Evolutionary conservation across 495 filamentous ascomycete genomes (phyloP), one percentile per base, ranked within the genome.

Genomic region (Hypoxylon trugodes): DNA sequence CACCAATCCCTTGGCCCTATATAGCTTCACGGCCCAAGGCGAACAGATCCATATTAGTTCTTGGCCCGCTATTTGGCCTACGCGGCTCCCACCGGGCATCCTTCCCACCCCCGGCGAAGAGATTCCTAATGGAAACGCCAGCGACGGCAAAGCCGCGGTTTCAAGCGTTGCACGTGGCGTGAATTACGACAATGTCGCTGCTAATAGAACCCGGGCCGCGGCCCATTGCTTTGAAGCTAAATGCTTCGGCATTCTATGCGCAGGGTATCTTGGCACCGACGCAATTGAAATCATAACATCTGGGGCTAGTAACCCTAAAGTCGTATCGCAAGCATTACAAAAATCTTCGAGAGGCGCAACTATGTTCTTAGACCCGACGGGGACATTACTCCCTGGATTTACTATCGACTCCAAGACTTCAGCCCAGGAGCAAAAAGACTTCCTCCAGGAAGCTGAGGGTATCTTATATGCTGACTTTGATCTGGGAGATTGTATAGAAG

Each of bases 221-320:
- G 76, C 75, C 1, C 77, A 81, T 47, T 79, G 76, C 52, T 81
- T 81, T 55, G 77, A 79, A 45, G 77, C 73, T 6, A 81, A 79
- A 59, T 77, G 71, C 37, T 80, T 80, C 49, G 78, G 76, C 0
- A 69, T 80, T 1, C 35, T 77, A 5, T 74, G 75, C 59, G 66
- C 71, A 0, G 71, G 75, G 0, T 60, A 66, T 16, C 58, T 78
- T 6, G 72, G 68, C 7, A 47, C 61, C n/a, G 57, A 70, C 2
- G 69, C 68, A 1, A 71, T 74, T 28, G 64, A 69, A 2, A 13
- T 21, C 4, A 46, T 53, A 2, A 52, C 52, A 3, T 47, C 24
- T 13, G 65, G 68, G 13, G 46, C 69, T 26, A 35, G 35, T 28
- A 22, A 46, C 3, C 53, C 57, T 1, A 59, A 61, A 16, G 16